Evolutionary conservation across 768 basidiomycete species (phyloP).

Genomic region (Amanita subjunquillea): DNA sequence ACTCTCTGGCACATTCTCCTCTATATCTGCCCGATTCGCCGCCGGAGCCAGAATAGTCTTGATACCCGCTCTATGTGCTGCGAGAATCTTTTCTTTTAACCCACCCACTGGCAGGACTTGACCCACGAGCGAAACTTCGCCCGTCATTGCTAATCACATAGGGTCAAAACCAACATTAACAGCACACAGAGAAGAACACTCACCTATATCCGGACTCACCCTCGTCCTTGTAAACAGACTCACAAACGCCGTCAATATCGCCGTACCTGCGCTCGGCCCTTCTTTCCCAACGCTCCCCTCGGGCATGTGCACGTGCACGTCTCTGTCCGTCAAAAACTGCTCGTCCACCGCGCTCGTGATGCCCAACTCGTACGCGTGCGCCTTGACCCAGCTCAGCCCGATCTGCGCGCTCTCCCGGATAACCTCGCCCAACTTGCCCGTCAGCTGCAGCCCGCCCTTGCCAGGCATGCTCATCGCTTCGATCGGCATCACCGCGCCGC

Average conservation of each 20-base stretch:
- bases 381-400: conserved; percentile 86
- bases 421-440: conserved; percentile 96
- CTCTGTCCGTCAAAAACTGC: conserved; percentile 75
- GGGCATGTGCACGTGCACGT: conserved; percentile 96
- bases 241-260: conserved; percentile 85
- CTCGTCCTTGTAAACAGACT: conserved; percentile 80
- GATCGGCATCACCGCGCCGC: conserved; percentile 94
- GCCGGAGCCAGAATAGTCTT: conserved; percentile 82
- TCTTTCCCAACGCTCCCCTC: conserved; percentile 91
- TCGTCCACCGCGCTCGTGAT: conserved; percentile 66
- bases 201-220: conserved; percentile 84
- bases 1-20: conserved; percentile 93
- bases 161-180: not conserved
- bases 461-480: conserved; percentile 96
- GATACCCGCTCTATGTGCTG: conserved; percentile 94
- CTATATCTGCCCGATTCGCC: conserved; percentile 88
- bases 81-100: conserved; percentile 91
- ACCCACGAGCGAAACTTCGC: conserved; percentile 93
- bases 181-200: conserved; percentile 14
- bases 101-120: conserved; percentile 96
- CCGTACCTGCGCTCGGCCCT: conserved; percentile 94
- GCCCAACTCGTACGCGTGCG: conserved; percentile 82
- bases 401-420: conserved; percentile 96
- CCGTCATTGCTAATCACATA: conserved; percentile 81
- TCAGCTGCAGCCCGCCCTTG: conserved; percentile 84